Base-by-base conservation (phyloP, 768 basidiomycete species). In the Naganishia antarctica region DNA sequence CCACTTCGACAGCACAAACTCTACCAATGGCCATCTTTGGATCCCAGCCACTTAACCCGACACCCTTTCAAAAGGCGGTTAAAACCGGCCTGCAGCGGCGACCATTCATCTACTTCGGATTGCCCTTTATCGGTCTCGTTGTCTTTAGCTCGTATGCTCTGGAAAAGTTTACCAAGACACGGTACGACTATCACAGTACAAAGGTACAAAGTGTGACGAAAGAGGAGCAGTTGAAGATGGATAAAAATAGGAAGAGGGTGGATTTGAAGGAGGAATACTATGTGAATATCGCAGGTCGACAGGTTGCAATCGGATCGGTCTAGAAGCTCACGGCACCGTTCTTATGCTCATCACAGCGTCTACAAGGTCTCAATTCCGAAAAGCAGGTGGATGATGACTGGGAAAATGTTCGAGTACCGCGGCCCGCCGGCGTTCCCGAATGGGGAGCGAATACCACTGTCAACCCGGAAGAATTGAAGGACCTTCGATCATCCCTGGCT, bases 251-350 rank as follows among this genome's bases (percentile, higher is more conserved):
- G 78, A 87, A 86, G 79, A 88, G 85, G 80, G 86, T 96, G 64
- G 93, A 98, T 77, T 88, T 96, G 18, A 81, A 90, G 60, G 94
- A 97, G 75, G 93, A 96, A 74, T 99, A 98, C 77, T 97, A 87
- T 74, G 93, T 96, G 79, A 78, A 91, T 85, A 6, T 31, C 51
- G 34, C 7, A 15, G 7, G 15, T 7, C 34, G 34, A 37, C 44
- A 34, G 8, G 40, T n/a, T 21, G 23, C 45, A 25, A 32, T 31
- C 60, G 28, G 12, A n/a, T 40, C 37, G 3, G 31, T 31, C n/a
- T 37, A 16, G 12, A 40, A 7, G 21, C 37, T 26, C 9, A 41
- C 13, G 31, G 3, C 7, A 3, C 28, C 13, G n/a, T n/a, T 34
- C n/a, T 40, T 40, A n/a, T 51, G 29, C 15, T 21, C 2, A 2